phyloP scores from a whole-genome alignment of 306 rosid species.

The Cicer cuneatum region DNA sequence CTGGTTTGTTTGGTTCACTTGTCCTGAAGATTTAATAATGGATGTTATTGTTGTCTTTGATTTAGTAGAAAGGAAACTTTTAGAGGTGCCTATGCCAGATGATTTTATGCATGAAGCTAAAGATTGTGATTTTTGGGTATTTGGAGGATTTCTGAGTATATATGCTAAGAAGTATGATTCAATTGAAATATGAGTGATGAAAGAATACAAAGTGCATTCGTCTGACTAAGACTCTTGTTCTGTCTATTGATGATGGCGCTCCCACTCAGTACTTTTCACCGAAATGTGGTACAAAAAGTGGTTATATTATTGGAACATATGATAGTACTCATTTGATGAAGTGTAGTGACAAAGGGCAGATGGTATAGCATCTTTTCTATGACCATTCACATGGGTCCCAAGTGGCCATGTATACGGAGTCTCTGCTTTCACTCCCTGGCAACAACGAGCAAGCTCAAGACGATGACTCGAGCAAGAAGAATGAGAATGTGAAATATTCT shows the following conservation, averaged over 20 bases:
- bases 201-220: constrained; percentile 36
- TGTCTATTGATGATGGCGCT: background rate
- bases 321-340: constrained; percentile 1
- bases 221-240: constrained; percentile 35
- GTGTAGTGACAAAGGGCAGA: constrained; percentile 10
- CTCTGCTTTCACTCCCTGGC: constrained; percentile 37
- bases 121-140: background rate
- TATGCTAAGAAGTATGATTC: background rate
- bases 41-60: constrained; percentile 35
- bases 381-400: background rate
- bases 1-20: constrained; percentile 8
- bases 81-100: background rate
- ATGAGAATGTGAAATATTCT: background rate
- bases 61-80: constrained; percentile 6
- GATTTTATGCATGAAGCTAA: background rate
- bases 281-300: background rate
- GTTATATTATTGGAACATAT: constrained; percentile 34
- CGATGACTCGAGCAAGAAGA: background rate
- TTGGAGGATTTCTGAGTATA: constrained; percentile 25
- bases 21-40: background rate
- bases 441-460: background rate
- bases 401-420: constrained; percentile 7
- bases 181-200: constrained; percentile 39
- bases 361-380: background rate
- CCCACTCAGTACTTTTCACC: background rate